Evolutionary conservation across 1,139 yeast species (phyloP).

Genomic region (Suhomyces atakaporum): DNA sequence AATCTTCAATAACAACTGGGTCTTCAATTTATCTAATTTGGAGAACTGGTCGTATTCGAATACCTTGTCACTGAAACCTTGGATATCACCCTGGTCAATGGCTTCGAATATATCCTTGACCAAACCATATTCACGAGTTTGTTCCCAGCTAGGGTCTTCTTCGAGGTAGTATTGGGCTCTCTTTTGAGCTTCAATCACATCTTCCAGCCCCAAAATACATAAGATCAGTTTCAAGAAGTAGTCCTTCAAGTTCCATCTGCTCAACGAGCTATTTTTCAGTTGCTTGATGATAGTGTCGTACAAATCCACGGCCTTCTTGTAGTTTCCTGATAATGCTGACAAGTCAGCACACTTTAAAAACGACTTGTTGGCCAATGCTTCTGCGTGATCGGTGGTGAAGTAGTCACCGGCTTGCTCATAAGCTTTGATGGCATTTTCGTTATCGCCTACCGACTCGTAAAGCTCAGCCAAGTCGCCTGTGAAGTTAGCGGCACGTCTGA

Average conservation of each 20-base stretch:
- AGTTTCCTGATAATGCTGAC: slow-evolving; percentile 73
- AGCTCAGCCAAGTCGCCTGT: slow-evolving; percentile 87
- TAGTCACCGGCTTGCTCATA: slow-evolving; percentile 97
- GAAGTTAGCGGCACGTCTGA: slow-evolving; percentile 93
- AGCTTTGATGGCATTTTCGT: slow-evolving; percentile 66
- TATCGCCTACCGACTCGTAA: slow-evolving; percentile 73
- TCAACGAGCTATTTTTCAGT: slow-evolving; percentile 70
- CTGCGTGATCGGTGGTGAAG: slow-evolving; percentile 92
- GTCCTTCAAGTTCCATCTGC: slow-evolving; percentile 92
- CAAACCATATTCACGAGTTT: slow-evolving; percentile 77
- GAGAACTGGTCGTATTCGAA: slow-evolving; percentile 86
- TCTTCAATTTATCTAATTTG: slow-evolving; percentile 89
- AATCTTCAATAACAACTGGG: slow-evolving; percentile 79
- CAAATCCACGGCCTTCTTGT: slow-evolving; percentile 69
- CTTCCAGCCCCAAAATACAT: slow-evolving; percentile 81
- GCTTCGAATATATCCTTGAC: slow-evolving; percentile 66
- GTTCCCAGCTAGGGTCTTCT: slow-evolving; percentile 77
- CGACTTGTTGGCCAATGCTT: slow-evolving; percentile 86
- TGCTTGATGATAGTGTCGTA: slow-evolving; percentile 79
- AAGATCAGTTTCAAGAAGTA: slow-evolving; percentile 82
- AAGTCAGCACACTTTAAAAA: slow-evolving; percentile 88
- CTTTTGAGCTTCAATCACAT: slow-evolving; percentile 81
- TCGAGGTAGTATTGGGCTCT: slow-evolving; percentile 62
- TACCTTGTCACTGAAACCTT: slow-evolving; percentile 71
- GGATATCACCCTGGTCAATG: slow-evolving; percentile 77